Base-by-base conservation (phyloP, 202 grass and related monocot genomes). In the Schoenoplectus triqueter region DNA sequence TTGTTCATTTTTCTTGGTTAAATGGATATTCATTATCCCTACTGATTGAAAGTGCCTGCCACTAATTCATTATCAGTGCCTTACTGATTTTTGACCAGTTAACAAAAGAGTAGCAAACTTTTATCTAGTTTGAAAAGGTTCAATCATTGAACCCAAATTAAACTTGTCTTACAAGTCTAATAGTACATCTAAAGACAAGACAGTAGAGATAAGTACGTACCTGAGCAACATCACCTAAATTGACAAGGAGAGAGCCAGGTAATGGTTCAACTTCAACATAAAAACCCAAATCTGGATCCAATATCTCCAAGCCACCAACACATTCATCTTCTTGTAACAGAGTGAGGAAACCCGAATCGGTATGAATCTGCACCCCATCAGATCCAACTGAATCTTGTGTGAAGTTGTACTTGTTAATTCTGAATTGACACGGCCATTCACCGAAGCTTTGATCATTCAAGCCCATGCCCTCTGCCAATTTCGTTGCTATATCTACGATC, bases 261-360 rank as follows among this genome's bases (percentile, higher is more conserved):
- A 90, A 57, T 31, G 91, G 88, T 50, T 89, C 86, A 0, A 97
- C 90, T 66, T 83, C 81, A 3, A 89, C 64, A 85, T 90, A 97
- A 46, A 78, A 70, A 48, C 85, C 90, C 44, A 52, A n/a, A 63
- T 46, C 69, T 1, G 87, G 88, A 78, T 97, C 89, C 73, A 94
- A 73, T 62, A 97, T 86, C 90, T 97, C 91, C n/a, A 97, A 85
- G 19, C 89, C 94, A 79, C 94, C 92, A 20, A 97, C 94, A 87
- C 82, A 90, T 19, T 92, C 91, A 84, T 97, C 94, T 74, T 97
- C 90, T 84, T 97, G 94, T 47, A 97, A 89, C 79, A 97, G 88
- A 81, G 94, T 94, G 69, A 97, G 82, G 91, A 94, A 94, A 65
- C 92, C 85, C 14, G 89, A 90, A 74, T 94, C 94, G 18, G 94